Percentiles rank a stretch among this genome's conserved stretches.
Evolutionary conservation across 768 basidiomycete genomes (phyloP).

Genomic region (Boletus speciosus): DNA sequence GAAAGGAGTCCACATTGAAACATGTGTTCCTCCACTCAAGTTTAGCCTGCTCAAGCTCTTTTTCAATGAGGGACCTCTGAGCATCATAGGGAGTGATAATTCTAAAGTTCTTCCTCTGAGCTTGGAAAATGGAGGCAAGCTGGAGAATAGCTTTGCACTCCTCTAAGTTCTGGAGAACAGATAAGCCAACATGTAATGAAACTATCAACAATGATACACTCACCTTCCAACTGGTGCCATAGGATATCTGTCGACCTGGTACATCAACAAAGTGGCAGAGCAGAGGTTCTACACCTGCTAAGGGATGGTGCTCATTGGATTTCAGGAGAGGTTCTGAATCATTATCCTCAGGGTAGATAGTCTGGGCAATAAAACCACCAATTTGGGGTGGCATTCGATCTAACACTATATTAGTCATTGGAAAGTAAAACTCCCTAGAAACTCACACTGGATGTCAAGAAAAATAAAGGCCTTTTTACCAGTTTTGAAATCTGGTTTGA

Average conservation of each 20-base stretch:
- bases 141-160: constrained; percentile 57
- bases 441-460: constrained; percentile 72
- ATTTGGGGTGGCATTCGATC: constrained; percentile 85
- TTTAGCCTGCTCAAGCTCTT: constrained; percentile 43
- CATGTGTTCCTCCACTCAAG: constrained; percentile 65
- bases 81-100: constrained; percentile 84
- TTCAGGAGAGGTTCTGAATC: constrained; percentile 35
- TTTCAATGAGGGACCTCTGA: constrained; percentile 61
- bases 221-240: constrained; percentile 41
- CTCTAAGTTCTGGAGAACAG: constrained; percentile 47
- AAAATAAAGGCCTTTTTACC: constrained; percentile 42
- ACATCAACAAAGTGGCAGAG: constrained; percentile 72
- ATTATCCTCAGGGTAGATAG: constrained; percentile 53
- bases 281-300: constrained; percentile 35
- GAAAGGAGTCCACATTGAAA: constrained; percentile 78
- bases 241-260: constrained; percentile 33
- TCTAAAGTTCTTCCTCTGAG: constrained; percentile 45
- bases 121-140: constrained; percentile 56
- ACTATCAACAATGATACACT: constrained; percentile 5
- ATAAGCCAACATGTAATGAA: neutral
- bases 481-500: constrained; percentile 14
- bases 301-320: constrained; percentile 49
- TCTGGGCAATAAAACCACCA: constrained; percentile 66
- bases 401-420: constrained; percentile 27
- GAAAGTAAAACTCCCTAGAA: neutral